These are phyloP conservation scores for Neotropicomus parvogracilis DNA, from an alignment of 1,284 basidiomycete genomes.

Conservation along the genomic window DNA sequence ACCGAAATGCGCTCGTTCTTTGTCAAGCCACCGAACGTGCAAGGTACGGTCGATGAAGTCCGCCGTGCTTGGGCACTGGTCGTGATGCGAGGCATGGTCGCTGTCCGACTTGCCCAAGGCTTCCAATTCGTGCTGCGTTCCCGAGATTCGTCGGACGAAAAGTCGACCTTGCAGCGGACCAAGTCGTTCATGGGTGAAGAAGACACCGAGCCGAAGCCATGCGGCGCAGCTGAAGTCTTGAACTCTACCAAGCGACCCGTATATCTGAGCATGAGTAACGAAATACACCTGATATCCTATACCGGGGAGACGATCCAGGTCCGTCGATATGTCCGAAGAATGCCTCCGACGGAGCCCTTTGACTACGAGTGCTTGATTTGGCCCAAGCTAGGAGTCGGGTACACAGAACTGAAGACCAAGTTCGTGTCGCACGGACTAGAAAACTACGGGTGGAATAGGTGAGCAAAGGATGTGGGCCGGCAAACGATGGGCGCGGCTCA, in stretches of 20 bases:
- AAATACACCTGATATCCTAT: conserved; percentile 90
- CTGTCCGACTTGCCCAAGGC: conserved; percentile 89
- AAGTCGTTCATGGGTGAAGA: conserved; percentile 59
- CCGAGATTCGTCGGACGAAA: conserved; percentile 31
- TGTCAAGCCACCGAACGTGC: conserved; percentile 56
- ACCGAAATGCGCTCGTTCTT: conserved; percentile 79
- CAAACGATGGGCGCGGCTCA: background rate
- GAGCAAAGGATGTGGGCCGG: conserved; percentile 14
- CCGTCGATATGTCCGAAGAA: conserved; percentile 78
- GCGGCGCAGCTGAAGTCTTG: conserved; percentile 72
- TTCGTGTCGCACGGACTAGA: conserved; percentile 79
- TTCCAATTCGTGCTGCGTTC: conserved; percentile 86
- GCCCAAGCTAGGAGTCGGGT: conserved; percentile 86
- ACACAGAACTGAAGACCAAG: conserved; percentile 74
- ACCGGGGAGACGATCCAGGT: conserved; percentile 87
- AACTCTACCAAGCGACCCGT: conserved; percentile 69
- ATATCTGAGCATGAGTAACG: conserved; percentile 92
- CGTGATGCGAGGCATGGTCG: conserved; percentile 93
- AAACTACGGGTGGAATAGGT: conserved; percentile 82
- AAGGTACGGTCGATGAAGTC: conserved; percentile 51
- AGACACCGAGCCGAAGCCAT: conserved; percentile 51
- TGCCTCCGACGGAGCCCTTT: conserved; percentile 60
- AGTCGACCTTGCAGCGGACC: conserved; percentile 40
- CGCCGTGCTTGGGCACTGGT: conserved; percentile 73
- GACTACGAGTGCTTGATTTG: conserved; percentile 89